Conservation (phyloP, 2,329 filamentous ascomycete genomes). For the Trichophyton schoenleinii region DNA sequence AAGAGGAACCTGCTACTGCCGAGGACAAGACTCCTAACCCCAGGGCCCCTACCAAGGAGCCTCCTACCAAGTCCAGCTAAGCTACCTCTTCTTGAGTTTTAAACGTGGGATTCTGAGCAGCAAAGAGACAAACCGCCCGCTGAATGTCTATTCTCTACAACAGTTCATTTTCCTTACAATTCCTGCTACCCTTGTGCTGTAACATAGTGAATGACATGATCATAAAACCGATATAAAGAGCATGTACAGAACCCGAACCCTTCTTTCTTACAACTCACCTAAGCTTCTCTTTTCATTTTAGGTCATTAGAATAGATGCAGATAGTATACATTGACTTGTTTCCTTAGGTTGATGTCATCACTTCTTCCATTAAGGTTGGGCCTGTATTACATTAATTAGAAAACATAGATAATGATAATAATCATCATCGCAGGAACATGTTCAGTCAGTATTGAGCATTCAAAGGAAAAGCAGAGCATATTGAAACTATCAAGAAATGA, state of each 20-base stretch:
- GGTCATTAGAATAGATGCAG: constrained; percentile 2
- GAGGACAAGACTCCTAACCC: constrained; percentile 2
- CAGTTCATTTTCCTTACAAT: not conserved
- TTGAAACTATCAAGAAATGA: not conserved
- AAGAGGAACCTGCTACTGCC: not conserved
- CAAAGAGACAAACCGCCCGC: not conserved
- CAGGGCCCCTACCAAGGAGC: not conserved
- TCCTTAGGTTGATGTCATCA: not conserved
- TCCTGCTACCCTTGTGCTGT: constrained; percentile 1
- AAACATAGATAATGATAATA: not conserved
- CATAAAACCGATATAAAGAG: constrained; percentile 1
- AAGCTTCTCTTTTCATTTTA: not conserved
- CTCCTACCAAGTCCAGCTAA: not conserved
- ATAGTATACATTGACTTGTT: not conserved
- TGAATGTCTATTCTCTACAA: not conserved
- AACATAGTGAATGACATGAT: constrained; percentile 1
- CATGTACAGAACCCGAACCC: not conserved
- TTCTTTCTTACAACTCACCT: not conserved
- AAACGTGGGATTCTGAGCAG: not conserved
- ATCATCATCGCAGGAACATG: not conserved
- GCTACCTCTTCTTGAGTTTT: not conserved
- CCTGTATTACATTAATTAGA: not conserved
- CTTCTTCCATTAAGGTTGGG: not conserved
- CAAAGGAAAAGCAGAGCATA: not conserved
- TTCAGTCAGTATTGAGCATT: not conserved